Evolutionary conservation across 2,329 filamentous ascomycete species (phyloP).

Genomic region (Lachnellula willkommii): DNA sequence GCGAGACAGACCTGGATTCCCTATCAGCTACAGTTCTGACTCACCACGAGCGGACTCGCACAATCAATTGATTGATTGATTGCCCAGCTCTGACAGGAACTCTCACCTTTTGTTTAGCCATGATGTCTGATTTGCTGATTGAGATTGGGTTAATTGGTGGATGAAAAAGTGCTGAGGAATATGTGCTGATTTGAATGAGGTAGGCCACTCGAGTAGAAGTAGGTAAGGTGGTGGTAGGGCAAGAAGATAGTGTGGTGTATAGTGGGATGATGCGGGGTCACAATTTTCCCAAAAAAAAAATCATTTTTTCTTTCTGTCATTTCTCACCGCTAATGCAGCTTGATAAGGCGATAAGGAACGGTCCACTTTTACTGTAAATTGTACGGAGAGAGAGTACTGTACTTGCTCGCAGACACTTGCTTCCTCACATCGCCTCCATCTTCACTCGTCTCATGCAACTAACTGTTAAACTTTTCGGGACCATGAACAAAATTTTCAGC

Average conservation of each 20-base stretch:
- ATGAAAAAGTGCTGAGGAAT: not conserved
- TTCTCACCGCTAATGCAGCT: not conserved
- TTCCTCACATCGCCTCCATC: not conserved
- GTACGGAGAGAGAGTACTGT: no score
- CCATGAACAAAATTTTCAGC: not conserved
- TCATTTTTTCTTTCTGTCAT: not conserved
- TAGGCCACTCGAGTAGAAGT: no score
- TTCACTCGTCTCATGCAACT: not conserved
- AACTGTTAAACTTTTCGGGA: not conserved
- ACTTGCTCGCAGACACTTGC: not conserved
- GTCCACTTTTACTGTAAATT: not conserved
- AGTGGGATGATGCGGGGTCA: not conserved
- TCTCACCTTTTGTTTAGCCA: conserved; percentile 10
- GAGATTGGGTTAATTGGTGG: not conserved
- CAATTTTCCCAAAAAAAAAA: not conserved
- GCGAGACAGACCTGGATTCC: conserved; percentile 36
- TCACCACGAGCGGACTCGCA: not conserved
- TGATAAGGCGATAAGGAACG: not conserved
- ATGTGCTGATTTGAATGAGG: no score
- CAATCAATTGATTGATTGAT: conserved; percentile 1
- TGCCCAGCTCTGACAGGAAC: not conserved
- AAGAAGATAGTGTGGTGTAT: not conserved
- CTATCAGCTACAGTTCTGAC: not conserved
- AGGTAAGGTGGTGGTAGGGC: not conserved
- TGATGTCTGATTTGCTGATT: not conserved